Evolutionary conservation across 2,329 filamentous ascomycete species (phyloP), one percentile per base, ranked within the genome.

Genomic region (Neurospora sp.): DNA sequence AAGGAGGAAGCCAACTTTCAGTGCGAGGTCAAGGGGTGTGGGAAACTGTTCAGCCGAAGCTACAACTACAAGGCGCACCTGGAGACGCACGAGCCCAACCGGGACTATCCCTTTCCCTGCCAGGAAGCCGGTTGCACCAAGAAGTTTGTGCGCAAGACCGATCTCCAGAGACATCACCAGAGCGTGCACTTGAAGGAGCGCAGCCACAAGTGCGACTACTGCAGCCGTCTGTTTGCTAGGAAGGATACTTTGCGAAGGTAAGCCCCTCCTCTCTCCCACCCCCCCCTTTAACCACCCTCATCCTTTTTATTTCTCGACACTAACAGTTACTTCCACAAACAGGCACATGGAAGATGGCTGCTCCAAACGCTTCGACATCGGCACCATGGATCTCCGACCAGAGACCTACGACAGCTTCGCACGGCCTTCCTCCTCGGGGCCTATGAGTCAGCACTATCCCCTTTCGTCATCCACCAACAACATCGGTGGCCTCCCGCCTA

Each of bases 61-160:
- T 96, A 95, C 82, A 97, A 97, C 80, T 92, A 90, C 81, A 93
- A 92, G 76, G 91, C 92, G 38, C 93, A 97, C 78, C 86, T 94
- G 85, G 90, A 94, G 76, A 94, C 89, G 0, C 93, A 97, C 77
- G 89, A 96, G 76, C 88, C 92, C 15, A 85, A 87, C 71, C 85
- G 91, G 70, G 87, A 88, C 75, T 92, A 91, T 75, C 88, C 89
- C 0, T 91, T 92, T 76, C 83, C 85, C 1, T 97, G 93, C 79
- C 82, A 82, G 1, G 81, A 88, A 38, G 79, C 84, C 2, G 86
- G 85, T 68, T 97, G 93, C 80, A 84, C 81, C 74, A 92, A 91
- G 81, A 87, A 87, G 68, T 97, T 97, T 79, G 91, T 92, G 19
- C 87, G 93, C 75, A 93, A 91, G 80, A 94, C 93, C 1, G 93